A percentile compares a stretch with the other conserved stretches of the same genome.
Evolutionary conservation across 2,329 filamentous ascomycete species (phyloP).

Genomic region (Leptographium radiaticola): DNA sequence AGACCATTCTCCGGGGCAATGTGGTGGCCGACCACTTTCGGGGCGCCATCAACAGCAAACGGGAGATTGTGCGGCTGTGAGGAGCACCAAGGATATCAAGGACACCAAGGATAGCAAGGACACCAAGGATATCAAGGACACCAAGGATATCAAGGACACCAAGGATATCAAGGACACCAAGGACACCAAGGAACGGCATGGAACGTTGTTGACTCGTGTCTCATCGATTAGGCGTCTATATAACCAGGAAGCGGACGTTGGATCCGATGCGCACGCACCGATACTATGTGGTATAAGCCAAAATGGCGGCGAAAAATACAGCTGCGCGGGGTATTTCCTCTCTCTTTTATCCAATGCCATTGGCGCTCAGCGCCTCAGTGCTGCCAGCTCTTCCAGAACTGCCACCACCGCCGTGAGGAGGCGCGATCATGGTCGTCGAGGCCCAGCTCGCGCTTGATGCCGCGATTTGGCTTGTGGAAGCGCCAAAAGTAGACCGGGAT

Average conservation of each 20-base stretch:
- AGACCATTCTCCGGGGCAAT: constrained; percentile 55
- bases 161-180: background rate
- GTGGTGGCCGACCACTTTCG: constrained; percentile 60
- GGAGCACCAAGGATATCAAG: too few species aligned
- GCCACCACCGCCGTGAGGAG: constrained; percentile 34
- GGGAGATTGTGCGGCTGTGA: constrained; percentile 37
- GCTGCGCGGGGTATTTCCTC: background rate
- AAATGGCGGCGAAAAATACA: background rate
- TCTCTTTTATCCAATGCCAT: background rate
- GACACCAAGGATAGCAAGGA: background rate
- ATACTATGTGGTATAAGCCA: background rate
- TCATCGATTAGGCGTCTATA: background rate
- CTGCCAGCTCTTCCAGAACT: constrained; percentile 41
- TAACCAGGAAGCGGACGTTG: background rate
- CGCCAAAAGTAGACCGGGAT: constrained; percentile 84
- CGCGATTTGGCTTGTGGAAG: constrained; percentile 40
- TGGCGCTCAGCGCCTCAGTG: background rate
- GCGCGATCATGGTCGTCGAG: constrained; percentile 16
- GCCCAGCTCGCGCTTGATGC: constrained; percentile 27
- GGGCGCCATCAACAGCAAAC: constrained; percentile 48
- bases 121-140: background rate
- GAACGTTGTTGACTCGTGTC: background rate
- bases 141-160: too few species aligned
- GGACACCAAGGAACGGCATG: background rate
- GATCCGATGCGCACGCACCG: background rate